Conservation (phyloP, 371 early-diverging fungal genomes). For the Entomophthora muscae region DNA sequence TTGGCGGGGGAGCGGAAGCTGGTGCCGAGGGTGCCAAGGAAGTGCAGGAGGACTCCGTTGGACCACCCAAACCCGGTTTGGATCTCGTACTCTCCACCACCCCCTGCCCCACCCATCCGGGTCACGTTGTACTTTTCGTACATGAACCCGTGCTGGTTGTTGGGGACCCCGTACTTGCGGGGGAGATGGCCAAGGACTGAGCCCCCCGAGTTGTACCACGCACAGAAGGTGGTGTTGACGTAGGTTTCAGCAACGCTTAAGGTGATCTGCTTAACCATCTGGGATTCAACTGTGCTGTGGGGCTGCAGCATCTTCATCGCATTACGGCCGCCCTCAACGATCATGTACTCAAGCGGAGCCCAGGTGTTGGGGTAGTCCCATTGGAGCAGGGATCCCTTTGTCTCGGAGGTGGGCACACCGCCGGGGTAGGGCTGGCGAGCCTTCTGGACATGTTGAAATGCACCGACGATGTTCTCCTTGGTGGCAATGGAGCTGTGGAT, state of each 20-base stretch:
- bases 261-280: conserved; percentile 16
- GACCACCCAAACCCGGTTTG: conserved; percentile 93
- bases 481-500: conserved; percentile 17
- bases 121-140: conserved; percentile 65
- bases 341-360: conserved; percentile 38
- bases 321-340: conserved; percentile 27
- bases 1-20: too few species aligned
- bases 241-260: conserved; percentile 35
- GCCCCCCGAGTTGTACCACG: conserved; percentile 54
- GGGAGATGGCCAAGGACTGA: conserved; percentile 21
- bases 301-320: conserved; percentile 9
- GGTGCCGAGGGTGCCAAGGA: too few species aligned
- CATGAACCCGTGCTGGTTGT: conserved; percentile 34
- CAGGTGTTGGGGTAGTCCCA: conserved; percentile 86
- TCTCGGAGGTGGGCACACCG: conserved; percentile 42
- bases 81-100: conserved; percentile 69
- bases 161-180: conserved; percentile 9
- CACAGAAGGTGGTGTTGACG: conserved; percentile 41
- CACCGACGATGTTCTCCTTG: conserved; percentile 12
- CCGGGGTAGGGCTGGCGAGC: conserved; percentile 26
- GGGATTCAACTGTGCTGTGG: background rate
- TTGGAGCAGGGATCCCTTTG: conserved; percentile 38
- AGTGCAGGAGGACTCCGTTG: conserved; percentile 55
- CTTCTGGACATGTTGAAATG: conserved; percentile 18
- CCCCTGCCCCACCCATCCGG: conserved; percentile 34